Evolutionary conservation across 2,329 filamentous ascomycete species (phyloP), one percentile per base, ranked within the genome.

Genomic region (Venturia oleaginea): DNA sequence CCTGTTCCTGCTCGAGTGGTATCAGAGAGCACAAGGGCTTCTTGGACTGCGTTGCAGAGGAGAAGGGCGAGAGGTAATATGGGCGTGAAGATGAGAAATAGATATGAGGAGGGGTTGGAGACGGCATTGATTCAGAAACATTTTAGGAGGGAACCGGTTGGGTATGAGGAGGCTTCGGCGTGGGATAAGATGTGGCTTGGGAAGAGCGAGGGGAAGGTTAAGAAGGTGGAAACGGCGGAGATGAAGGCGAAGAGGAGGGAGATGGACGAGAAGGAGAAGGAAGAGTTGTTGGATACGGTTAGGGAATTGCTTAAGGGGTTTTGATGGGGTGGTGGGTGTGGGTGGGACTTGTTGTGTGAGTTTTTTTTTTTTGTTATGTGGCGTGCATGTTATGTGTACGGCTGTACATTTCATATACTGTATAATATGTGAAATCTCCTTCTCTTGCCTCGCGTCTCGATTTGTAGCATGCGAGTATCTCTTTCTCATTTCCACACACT

Each of bases 71-170:
- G 40, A 6, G 27, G 59, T 3, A 61, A 6, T 51, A 40, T 57
- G 40, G 57, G 42, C 59, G 30, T 22, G 32, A 55, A 46, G 46
- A 54, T 30, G 73, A 75, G 2, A 70, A 70, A 42, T 57, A 60
- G 24, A 34, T 34, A 34, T 34, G 27, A 57, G 30, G 51, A 57
- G n/a, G 51, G 30, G 30, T 13, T 57, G 15, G 30, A 34, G 51
- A 57, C 51, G 27, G 51, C 30, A 11, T 19, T n/a, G 24, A 15
- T 27, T 22, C 4, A 8, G 30, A 27, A n/a, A 13, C 22, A 24
- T 17, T 37, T n/a, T 13, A 34, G 15, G 34, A 34, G 6, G 7
- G 24, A n/a, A 6, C 15, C 4, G 27, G 48, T 27, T 17, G 24
- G 17, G 27, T 3, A 48, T 5, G 11, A 22, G 8, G 6, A 24